Evolutionary conservation across 306 rosid species (phyloP).

Genomic region (apple (Malus domestica)): DNA sequence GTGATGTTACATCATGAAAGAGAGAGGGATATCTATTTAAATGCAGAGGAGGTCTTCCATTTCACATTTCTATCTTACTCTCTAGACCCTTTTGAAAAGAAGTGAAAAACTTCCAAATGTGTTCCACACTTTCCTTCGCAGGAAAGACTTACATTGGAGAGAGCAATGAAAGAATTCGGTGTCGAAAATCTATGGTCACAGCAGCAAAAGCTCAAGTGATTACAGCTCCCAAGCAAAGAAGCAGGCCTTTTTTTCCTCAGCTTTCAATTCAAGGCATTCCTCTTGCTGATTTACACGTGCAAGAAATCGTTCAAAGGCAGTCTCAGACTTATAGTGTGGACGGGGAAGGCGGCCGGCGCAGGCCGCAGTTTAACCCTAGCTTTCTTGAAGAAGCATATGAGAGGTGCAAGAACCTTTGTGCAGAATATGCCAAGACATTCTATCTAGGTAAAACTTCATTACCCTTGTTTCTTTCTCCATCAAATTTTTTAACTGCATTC

Average conservation of each 20-base stretch:
- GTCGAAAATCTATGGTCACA: constrained; percentile 9
- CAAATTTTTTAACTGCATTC: not conserved
- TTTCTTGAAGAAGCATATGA: constrained; percentile 67
- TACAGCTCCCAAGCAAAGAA: constrained; percentile 33
- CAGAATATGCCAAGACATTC: constrained; percentile 86
- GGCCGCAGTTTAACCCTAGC: constrained; percentile 29
- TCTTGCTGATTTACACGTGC: constrained; percentile 45
- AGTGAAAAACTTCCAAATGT: constrained; percentile 27
- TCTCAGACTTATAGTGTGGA: constrained; percentile 20
- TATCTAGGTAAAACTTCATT: constrained; percentile 45
- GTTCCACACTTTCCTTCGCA: constrained; percentile 28
- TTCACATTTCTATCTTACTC: constrained; percentile 1
- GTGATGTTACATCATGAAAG: not conserved
- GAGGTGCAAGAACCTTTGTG: constrained; percentile 67
- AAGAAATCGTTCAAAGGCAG: constrained; percentile 61
- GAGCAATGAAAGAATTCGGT: constrained; percentile 12
- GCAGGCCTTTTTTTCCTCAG: constrained; percentile 15
- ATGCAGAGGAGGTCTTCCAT: constrained; percentile 1
- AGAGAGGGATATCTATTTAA: not conserved
- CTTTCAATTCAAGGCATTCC: constrained; percentile 48
- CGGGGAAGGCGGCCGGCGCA: not conserved
- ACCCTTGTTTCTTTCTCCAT: not conserved
- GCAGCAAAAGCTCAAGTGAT: constrained; percentile 33
- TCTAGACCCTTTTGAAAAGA: not conserved
- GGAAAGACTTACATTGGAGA: constrained; percentile 29